Conservation (phyloP, 768 basidiomycete genomes). For the Mycena kentingensis region DNA sequence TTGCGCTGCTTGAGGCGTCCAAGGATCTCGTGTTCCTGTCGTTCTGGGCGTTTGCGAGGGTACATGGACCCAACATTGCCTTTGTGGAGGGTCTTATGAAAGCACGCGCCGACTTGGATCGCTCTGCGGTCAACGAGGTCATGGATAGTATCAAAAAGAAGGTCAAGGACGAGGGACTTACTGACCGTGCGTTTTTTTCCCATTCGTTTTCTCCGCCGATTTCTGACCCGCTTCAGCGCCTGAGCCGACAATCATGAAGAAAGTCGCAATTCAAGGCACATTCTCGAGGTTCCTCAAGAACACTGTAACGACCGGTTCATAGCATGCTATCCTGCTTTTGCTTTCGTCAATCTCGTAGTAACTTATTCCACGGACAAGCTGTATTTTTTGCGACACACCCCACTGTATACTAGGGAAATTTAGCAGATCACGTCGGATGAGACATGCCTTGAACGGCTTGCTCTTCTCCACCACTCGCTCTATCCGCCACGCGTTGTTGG, state of each 20-base stretch:
- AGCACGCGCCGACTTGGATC: conserved; percentile 86
- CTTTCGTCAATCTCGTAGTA: conserved; percentile 9
- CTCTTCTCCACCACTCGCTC: too few species aligned
- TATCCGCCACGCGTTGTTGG: too few species aligned
- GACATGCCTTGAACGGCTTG: too few species aligned
- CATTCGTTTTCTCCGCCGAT: conserved; percentile 1
- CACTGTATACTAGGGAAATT: too few species aligned
- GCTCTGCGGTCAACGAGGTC: conserved; percentile 83
- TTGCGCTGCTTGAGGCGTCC: conserved; percentile 81
- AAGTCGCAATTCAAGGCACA: conserved; percentile 72
- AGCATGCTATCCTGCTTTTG: neutral
- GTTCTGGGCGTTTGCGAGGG: conserved; percentile 93
- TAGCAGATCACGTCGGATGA: too few species aligned
- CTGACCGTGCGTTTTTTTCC: conserved; percentile 76
- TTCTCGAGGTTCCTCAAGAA: conserved; percentile 69
- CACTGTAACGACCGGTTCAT: neutral
- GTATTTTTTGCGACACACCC: conserved; percentile 17
- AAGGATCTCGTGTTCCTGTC: conserved; percentile 90
- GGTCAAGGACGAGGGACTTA: conserved; percentile 83
- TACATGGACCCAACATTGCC: conserved; percentile 87
- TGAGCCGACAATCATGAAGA: conserved; percentile 91
- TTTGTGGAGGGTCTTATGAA: conserved; percentile 92
- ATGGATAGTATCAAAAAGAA: conserved; percentile 94
- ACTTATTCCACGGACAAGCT: conserved; percentile 9
- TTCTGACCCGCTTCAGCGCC: conserved; percentile 49